These are phyloP conservation scores for Ceratocystis huliohia DNA, from an alignment of 2,329 filamentous ascomycete genomes.

Conservation along the genomic window DNA sequence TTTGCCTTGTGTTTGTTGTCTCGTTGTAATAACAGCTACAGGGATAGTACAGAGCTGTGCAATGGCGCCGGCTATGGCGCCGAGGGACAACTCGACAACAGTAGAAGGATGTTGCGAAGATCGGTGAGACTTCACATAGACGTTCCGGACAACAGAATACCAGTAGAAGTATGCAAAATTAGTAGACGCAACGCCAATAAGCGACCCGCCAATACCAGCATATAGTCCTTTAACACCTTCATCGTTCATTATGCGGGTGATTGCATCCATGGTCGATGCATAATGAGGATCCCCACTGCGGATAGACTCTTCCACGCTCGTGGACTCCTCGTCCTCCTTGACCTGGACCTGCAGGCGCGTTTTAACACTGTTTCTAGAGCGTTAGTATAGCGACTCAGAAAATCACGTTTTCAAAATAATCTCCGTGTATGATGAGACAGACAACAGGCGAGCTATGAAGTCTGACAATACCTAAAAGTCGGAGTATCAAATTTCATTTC, in stretches of 20 bases:
- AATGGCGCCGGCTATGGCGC: constrained; percentile 75
- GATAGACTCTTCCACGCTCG: constrained; percentile 35
- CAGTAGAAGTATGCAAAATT: constrained; percentile 99
- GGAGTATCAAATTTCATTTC: background rate
- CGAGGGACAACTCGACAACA: constrained; percentile 67
- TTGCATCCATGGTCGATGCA: constrained; percentile 73
- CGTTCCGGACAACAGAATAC: constrained; percentile 76
- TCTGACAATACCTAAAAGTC: background rate
- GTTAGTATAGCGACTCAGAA: background rate
- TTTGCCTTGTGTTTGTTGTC: constrained; percentile 86
- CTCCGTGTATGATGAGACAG: background rate
- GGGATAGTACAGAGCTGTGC: constrained; percentile 96
- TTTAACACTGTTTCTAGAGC: constrained; percentile 56
- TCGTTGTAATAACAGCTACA: constrained; percentile 85
- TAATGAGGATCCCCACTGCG: constrained; percentile 56
- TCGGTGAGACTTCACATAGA: constrained; percentile 57
- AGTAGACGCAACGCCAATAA: constrained; percentile 87
- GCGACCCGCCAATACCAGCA: constrained; percentile 70
- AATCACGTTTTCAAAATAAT: background rate
- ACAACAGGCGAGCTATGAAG: background rate
- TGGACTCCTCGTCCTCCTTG: constrained; percentile 23
- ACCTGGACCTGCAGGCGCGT: constrained; percentile 92
- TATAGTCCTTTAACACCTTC: constrained; percentile 80
- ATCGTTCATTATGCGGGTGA: constrained; percentile 65
- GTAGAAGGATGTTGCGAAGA: constrained; percentile 52